These are phyloP conservation scores for Termitomyces sp. DNA, from an alignment of 1,284 basidiomycete genomes.

Conservation along the genomic window DNA sequence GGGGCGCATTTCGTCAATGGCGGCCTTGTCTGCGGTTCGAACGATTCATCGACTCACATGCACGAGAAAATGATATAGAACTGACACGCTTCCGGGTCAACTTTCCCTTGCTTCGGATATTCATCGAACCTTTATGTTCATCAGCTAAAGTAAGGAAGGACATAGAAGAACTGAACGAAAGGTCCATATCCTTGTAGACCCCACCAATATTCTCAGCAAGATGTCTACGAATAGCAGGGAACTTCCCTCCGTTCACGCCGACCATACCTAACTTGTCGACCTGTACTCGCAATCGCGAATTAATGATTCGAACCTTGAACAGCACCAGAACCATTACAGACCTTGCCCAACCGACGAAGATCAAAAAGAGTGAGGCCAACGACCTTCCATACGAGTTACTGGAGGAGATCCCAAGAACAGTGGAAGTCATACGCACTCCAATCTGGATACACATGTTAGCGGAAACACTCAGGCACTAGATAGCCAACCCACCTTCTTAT, in stretches of 20 bases:
- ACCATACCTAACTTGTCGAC: slow-evolving; percentile 76
- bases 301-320: neutral
- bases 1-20: slow-evolving; percentile 74
- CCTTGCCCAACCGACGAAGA: slow-evolving; percentile 81
- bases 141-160: slow-evolving; percentile 2
- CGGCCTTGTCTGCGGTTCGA: slow-evolving; percentile 63
- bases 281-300: slow-evolving; percentile 26
- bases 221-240: slow-evolving; percentile 79
- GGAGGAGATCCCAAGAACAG: slow-evolving; percentile 3
- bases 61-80: neutral
- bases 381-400: slow-evolving; percentile 47
- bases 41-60: slow-evolving; percentile 6
- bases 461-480: slow-evolving; percentile 5
- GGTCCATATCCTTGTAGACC: slow-evolving; percentile 84
- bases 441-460: slow-evolving; percentile 39
- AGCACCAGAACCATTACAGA: slow-evolving; percentile 24
- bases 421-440: slow-evolving; percentile 45
- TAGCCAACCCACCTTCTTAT: slow-evolving; percentile 70
- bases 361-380: slow-evolving; percentile 90
- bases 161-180: slow-evolving; percentile 41
- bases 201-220: slow-evolving; percentile 78
- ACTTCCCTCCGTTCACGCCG: slow-evolving; percentile 80
- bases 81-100: slow-evolving; percentile 82
- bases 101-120: slow-evolving; percentile 67
- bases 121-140: slow-evolving; percentile 56